A percentile compares a stretch with the other conserved stretches of the same genome.
phyloP scores from a whole-genome alignment of 2,329 filamentous ascomycete genomes.

The Fusarium sp. region DNA sequence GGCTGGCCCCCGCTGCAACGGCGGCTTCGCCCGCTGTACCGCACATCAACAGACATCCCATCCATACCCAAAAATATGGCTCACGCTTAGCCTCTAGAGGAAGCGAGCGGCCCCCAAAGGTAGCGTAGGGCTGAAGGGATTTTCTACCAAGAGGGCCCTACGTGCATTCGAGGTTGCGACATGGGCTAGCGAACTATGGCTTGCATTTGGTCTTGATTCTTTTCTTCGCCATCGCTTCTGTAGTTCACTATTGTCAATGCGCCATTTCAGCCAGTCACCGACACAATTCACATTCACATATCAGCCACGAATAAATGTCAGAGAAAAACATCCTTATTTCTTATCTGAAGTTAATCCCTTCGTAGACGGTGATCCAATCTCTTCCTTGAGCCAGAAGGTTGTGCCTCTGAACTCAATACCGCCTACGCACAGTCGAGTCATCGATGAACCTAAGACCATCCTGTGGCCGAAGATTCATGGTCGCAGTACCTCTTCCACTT shows the following conservation, averaged over 20 bases:
- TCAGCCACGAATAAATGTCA: neutral
- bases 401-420: constrained; percentile 26
- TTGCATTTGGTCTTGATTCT: constrained; percentile 3
- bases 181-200: constrained; percentile 8
- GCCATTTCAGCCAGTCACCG: neutral
- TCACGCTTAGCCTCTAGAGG: constrained; percentile 51
- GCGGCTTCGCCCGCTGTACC: constrained; percentile 46
- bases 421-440: constrained; percentile 2
- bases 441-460: constrained; percentile 10
- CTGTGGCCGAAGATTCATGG: constrained; percentile 11
- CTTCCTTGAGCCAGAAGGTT: constrained; percentile 36
- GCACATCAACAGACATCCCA: constrained; percentile 39
- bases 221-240: neutral
- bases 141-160: constrained; percentile 21
- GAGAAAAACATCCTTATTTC: constrained; percentile 21
- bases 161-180: constrained; percentile 24
- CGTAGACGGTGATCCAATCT: constrained; percentile 22
- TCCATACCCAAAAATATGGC: constrained; percentile 36
- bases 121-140: constrained; percentile 45
- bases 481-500: neutral
- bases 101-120: constrained; percentile 37
- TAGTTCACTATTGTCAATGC: neutral
- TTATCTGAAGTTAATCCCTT: constrained; percentile 4
- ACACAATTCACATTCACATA: neutral
- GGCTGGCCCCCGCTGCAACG: constrained; percentile 41